Evolutionary conservation across 2,329 filamentous ascomycete genomes (phyloP), one percentile per base, ranked within the genome.

Genomic region (Colletotrichum godetiae): DNA sequence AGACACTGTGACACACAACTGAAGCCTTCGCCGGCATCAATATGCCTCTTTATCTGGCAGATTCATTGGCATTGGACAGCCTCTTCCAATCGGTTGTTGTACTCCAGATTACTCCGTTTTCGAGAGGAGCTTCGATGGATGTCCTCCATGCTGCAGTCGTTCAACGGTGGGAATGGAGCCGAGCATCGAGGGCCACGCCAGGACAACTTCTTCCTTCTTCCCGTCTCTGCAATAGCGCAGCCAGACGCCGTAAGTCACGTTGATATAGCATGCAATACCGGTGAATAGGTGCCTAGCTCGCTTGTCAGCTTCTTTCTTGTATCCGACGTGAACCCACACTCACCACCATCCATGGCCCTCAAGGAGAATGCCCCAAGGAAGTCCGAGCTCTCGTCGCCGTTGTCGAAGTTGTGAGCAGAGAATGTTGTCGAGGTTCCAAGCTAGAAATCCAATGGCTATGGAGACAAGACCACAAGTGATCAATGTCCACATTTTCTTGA

Each of bases 161-260:
- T 49, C 42, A n/a, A 49, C 42, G 19, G 42, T 49, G 42, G 42
- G 42, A 49, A 62, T 19, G 24, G 59, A 62, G 2, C 59, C 24
- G 5, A 62, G 22, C 12, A 56, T 56, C 7, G 59, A 62, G 4
- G 59, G 59, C 59, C 59, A 62, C 7, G 46, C 59, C 15, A 62
- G 13, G 37, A 29, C 35, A 19, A 62, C 59, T 22, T 62, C 59
- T 19, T 62, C 59, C 27, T 27, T 62, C 59, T 62, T 62, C 24
- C 59, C 59, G 12, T 62, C 59, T 19, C 59, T 24, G 59, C 59
- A 62, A 33, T 62, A 62, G 1, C 59, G 35, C n/a, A 62, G 59
- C 59, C 59, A 62, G 13, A 62, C 5, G 12, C 59, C 59, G 24
- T 46, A 62, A 13, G 59, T 62, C 7, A 62, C 59, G 59, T 62